Evolutionary conservation across 495 filamentous ascomycete genomes (phyloP).

Genomic region (Penicillium atrosanguineum): DNA sequence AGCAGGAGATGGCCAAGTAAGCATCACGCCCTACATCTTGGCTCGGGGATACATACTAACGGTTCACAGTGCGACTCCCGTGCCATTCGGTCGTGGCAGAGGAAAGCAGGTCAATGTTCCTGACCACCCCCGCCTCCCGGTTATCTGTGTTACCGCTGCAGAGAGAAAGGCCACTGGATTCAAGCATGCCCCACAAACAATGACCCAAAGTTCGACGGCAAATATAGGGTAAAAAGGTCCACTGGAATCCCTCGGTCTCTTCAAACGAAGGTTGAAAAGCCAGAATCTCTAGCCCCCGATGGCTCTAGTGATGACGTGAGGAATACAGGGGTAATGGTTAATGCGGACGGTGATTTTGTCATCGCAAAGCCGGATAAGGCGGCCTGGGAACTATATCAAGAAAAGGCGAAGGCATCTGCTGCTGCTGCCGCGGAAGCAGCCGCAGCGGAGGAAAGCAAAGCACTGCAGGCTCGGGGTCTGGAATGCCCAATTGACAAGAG

Average conservation of each 20-base stretch:
- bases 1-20: slow-evolving; percentile 91
- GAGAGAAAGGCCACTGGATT: slow-evolving; percentile 98
- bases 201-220: slow-evolving; percentile 90
- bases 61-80: slow-evolving; percentile 56
- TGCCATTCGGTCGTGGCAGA: slow-evolving; percentile 54
- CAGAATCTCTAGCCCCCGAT: slow-evolving; percentile 68
- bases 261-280: slow-evolving; percentile 90
- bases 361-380: slow-evolving; percentile 91
- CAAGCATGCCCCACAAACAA: slow-evolving; percentile 96
- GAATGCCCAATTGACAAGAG: slow-evolving; percentile 94
- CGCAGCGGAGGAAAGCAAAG: slow-evolving; percentile 70
- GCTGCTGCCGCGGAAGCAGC: slow-evolving; percentile 70
- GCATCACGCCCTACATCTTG: slow-evolving; percentile 27
- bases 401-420: slow-evolving; percentile 78
- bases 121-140: slow-evolving; percentile 84
- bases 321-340: slow-evolving; percentile 90
- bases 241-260: slow-evolving; percentile 94
- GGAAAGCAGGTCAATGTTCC: slow-evolving; percentile 72
- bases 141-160: slow-evolving; percentile 97
- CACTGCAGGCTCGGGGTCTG: slow-evolving; percentile 79
- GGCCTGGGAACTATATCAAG: slow-evolving; percentile 95
- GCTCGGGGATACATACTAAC: not conserved
- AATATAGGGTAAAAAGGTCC: slow-evolving; percentile 86
- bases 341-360: slow-evolving; percentile 95
- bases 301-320: slow-evolving; percentile 72